phyloP scores from a whole-genome alignment of 768 basidiomycete genomes.

The Gymnopilus dilepis region DNA sequence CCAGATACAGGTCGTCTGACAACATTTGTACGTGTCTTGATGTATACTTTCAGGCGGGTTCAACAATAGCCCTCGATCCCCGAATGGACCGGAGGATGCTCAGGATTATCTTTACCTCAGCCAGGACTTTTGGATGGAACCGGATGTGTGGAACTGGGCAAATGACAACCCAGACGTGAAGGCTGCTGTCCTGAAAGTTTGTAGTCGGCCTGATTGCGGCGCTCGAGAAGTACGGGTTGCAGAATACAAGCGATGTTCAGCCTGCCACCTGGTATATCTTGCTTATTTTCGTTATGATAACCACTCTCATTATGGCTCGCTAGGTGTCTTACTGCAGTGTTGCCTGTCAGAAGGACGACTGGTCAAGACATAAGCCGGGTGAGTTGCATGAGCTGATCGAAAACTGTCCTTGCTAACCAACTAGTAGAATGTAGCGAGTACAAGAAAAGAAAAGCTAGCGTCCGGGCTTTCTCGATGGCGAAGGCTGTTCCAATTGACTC shows the following conservation, averaged over 20 bases:
- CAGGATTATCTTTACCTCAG: slow-evolving; percentile 52
- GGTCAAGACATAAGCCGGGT: slow-evolving; percentile 10
- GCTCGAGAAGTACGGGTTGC: slow-evolving; percentile 28
- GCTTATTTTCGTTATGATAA: background rate
- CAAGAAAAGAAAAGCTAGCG: background rate
- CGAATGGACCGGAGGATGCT: slow-evolving; percentile 49
- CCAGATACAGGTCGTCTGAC: background rate
- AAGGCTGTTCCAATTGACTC: background rate
- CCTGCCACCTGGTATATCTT: slow-evolving; percentile 34
- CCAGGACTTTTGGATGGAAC: slow-evolving; percentile 49
- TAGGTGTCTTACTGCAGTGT: slow-evolving; percentile 8
- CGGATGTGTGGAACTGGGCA: slow-evolving; percentile 22
- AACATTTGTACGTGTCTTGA: background rate
- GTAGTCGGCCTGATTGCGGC: slow-evolving; percentile 9
- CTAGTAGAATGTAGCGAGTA: background rate
- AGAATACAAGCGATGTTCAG: slow-evolving; percentile 48
- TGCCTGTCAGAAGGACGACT: slow-evolving; percentile 8
- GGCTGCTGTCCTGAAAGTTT: slow-evolving; percentile 6
- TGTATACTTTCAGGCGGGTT: slow-evolving; percentile 29
- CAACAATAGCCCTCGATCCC: slow-evolving; percentile 31
- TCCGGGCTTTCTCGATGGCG: slow-evolving; percentile 5
- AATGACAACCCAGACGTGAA: slow-evolving; percentile 11
- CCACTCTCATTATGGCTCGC: background rate
- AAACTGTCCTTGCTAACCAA: background rate
- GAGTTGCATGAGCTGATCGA: background rate